Base-by-base conservation (phyloP, 2,329 filamentous ascomycete genomes). In the Penicillium aurantiogriseum region DNA sequence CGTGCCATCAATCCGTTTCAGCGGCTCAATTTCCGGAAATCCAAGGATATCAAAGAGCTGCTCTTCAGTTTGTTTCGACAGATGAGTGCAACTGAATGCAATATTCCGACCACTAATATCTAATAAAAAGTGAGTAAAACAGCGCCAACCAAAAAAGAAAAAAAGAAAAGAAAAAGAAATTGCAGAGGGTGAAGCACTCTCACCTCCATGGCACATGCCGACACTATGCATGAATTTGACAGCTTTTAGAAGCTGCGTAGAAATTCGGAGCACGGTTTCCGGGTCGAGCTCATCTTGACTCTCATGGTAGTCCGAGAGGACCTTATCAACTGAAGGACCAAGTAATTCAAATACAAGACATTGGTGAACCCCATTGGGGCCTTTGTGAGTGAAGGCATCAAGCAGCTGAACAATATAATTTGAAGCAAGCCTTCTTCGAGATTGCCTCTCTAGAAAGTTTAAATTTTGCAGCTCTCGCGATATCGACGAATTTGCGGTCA, bases 321-420 rank as follows among this genome's bases (percentile, higher is more conserved):
- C 60, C n/a, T 54, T 51, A 63, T 66, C 58, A 42, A 72, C 61
- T 1, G 64, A 62, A 23, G 71, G 71, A 3, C 72, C 70, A 19
- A 74, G 63, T 31, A 73, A 56, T 58, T 73, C 67, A 56, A 69
- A 69, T 19, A 74, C 69, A 40, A 76, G 65, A 57, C 71, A 74
- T 54, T 63, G 58, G 51, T 76, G 72, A 23, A 45, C 55, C 11
- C 72, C 73, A 56, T 76, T 76, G 2, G 71, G 71, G 5, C 73
- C 73, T 51, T 64, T 42, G 39, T 69, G 66, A 17, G 51, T 42
- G 42, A 74, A 74, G n/a, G 57, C 23, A 63, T 75, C 67, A 36
- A 73, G 63, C 6, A 73, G 51, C n/a, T 63, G 55, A 39, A 69
- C 61, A 49, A 73, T 51, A 58, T 70, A 65, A 4, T 67, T 63